Evolutionary conservation across 148 eudicot species (phyloP).

Genomic region (Cornus controversa): DNA sequence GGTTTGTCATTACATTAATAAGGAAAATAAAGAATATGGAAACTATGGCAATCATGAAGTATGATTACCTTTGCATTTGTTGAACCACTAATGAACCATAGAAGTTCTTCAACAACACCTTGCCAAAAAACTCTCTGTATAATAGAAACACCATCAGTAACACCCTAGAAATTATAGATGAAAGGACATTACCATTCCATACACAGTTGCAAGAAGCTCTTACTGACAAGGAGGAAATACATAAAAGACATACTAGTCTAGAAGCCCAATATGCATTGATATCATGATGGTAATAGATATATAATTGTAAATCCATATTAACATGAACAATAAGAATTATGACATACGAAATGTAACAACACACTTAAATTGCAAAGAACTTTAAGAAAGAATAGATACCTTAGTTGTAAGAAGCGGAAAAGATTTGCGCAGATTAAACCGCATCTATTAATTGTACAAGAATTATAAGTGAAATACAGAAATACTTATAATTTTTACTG

Average conservation of each 20-base stretch:
- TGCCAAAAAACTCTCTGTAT: slow-evolving; percentile 91
- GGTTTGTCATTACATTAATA: background rate
- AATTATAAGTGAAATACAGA: background rate
- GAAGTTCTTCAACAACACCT: slow-evolving; percentile 92
- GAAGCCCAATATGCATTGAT: background rate
- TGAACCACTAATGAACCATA: slow-evolving; percentile 97
- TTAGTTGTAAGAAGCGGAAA: slow-evolving; percentile 84
- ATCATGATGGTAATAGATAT: background rate
- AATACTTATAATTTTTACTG: background rate
- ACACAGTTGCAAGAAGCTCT: background rate
- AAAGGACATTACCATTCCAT: background rate
- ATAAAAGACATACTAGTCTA: background rate
- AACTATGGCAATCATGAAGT: background rate
- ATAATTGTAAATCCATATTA: background rate
- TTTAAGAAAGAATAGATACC: slow-evolving; percentile 27
- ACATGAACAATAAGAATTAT: background rate
- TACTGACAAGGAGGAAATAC: background rate
- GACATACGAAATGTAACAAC: background rate
- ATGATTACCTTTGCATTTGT: slow-evolving; percentile 96
- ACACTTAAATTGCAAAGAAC: background rate
- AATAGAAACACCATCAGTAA: background rate
- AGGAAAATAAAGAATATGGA: background rate
- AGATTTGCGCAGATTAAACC: slow-evolving; percentile 49
- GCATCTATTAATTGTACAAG: slow-evolving; percentile 36
- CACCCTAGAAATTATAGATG: background rate